Evolutionary conservation across 495 filamentous ascomycete genomes (phyloP).

Genomic region (Neohortaea acidophila): DNA sequence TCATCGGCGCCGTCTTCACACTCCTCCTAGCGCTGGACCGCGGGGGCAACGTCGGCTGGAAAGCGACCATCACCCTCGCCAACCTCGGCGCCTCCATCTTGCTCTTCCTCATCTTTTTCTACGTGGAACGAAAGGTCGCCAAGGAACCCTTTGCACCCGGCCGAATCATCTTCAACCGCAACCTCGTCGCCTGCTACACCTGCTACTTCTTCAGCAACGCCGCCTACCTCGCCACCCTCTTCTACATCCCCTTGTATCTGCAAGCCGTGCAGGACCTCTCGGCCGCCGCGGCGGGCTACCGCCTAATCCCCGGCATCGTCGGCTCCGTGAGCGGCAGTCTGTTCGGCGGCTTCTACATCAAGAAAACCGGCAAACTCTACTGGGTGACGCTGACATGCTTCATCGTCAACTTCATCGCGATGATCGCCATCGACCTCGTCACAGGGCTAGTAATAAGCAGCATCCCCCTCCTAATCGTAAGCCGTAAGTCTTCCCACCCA

Average conservation of each 20-base stretch:
- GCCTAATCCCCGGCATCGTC: slow-evolving; percentile 52
- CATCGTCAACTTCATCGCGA: too few species aligned
- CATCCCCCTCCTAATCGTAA: too few species aligned
- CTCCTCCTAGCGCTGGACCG: slow-evolving; percentile 64
- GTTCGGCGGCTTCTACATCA: slow-evolving; percentile 55
- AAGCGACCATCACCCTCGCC: slow-evolving; percentile 40
- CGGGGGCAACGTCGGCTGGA: slow-evolving; percentile 63
- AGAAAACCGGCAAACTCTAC: slow-evolving; percentile 63
- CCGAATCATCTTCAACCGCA: slow-evolving; percentile 59
- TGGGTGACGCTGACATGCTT: too few species aligned
- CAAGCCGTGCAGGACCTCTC: slow-evolving; percentile 57
- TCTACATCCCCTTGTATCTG: slow-evolving; percentile 68
- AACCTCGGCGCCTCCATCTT: slow-evolving; percentile 42
- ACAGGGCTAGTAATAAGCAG: too few species aligned
- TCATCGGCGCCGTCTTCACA: slow-evolving; percentile 57
- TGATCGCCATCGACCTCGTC: too few species aligned
- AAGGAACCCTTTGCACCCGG: slow-evolving; percentile 65
- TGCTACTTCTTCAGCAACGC: slow-evolving; percentile 69
- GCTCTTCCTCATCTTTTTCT: slow-evolving; percentile 51
- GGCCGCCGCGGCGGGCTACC: slow-evolving; percentile 48
- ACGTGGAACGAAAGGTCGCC: slow-evolving; percentile 58
- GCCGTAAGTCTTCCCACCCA: too few species aligned
- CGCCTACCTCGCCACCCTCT: too few species aligned
- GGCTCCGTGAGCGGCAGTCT: slow-evolving; percentile 52
- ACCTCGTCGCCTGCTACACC: slow-evolving; percentile 51